These are phyloP conservation scores for Fusarium bulbicola DNA, from an alignment of 2,329 filamentous ascomycete genomes.

Conservation along the genomic window DNA sequence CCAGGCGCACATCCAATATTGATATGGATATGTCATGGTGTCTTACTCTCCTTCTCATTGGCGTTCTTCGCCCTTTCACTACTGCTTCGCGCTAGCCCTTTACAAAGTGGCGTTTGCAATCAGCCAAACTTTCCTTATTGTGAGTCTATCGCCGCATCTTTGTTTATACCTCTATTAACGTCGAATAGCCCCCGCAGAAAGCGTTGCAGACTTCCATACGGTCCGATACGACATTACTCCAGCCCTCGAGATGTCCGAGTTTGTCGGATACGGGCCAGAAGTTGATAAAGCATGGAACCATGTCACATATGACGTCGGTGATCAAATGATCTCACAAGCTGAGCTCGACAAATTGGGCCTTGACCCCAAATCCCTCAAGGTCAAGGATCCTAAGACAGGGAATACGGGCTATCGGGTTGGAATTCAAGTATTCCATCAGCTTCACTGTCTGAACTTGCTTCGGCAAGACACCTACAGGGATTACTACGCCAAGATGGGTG, in stretches of 20 bases:
- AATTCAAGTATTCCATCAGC: constrained; percentile 64
- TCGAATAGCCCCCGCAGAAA: constrained; percentile 55
- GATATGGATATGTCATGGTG: constrained; percentile 25
- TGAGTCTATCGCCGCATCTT: background rate
- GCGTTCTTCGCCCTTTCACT: constrained; percentile 22
- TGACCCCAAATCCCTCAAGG: constrained; percentile 63
- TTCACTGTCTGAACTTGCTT: constrained; percentile 60
- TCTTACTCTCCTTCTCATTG: constrained; percentile 22
- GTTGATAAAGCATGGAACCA: constrained; percentile 68
- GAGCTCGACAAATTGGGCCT: constrained; percentile 63
- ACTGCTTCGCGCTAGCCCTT: background rate
- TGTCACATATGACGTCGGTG: constrained; percentile 61
- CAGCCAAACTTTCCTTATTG: constrained; percentile 25
- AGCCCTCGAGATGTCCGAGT: constrained; percentile 56
- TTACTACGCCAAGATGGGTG: constrained; percentile 58
- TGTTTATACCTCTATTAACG: background rate
- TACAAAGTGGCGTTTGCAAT: background rate
- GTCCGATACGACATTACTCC: constrained; percentile 60
- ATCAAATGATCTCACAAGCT: constrained; percentile 65
- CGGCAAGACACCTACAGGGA: constrained; percentile 60
- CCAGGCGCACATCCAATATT: background rate
- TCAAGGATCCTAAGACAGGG: constrained; percentile 64
- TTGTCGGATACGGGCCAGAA: constrained; percentile 63
- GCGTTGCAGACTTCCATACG: constrained; percentile 59
- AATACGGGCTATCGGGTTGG: constrained; percentile 67